Percentiles rank a stretch among this genome's conserved stretches.
Evolutionary conservation across 306 rosid genomes (phyloP).

Genomic region (Sesbania bispinosa): DNA sequence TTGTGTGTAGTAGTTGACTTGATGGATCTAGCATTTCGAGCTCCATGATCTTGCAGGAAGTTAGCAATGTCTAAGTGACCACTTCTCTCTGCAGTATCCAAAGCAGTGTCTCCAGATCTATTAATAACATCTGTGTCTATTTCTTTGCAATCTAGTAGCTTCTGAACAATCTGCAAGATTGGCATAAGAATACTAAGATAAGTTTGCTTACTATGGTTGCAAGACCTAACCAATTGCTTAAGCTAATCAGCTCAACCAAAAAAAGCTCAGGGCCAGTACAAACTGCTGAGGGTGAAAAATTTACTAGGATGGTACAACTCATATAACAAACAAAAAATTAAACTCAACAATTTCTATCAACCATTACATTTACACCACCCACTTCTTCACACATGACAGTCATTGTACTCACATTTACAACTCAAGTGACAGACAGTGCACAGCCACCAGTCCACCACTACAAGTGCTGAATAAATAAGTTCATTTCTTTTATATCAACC

Average conservation of each 20-base stretch:
- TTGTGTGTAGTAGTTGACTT: constrained; percentile 39
- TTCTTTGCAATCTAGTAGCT: constrained; percentile 47
- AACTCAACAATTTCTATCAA: neutral
- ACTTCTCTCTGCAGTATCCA: constrained; percentile 64
- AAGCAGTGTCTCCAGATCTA: constrained; percentile 65
- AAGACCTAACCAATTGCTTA: constrained; percentile 12
- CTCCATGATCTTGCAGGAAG: constrained; percentile 47
- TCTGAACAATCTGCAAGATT: constrained; percentile 53
- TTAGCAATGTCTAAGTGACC: constrained; percentile 37
- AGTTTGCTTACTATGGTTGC: constrained; percentile 11
- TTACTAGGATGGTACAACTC: constrained; percentile 10
- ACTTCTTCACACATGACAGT: neutral
- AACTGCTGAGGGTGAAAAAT: no score
- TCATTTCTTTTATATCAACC: constrained; percentile 5
- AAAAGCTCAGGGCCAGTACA: neutral
- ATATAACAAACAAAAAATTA: neutral
- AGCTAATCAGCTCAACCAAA: neutral
- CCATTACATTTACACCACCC: neutral
- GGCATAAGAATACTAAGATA: neutral
- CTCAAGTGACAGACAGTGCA: neutral
- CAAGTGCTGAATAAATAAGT: neutral
- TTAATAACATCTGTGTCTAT: constrained; percentile 39
- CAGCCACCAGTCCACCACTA: constrained; percentile 14
- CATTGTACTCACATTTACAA: neutral
- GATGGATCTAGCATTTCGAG: constrained; percentile 57